A percentile compares a stretch with the other conserved stretches of the same genome.
phyloP scores from a whole-genome alignment of 208 protist species.

The Leishmania amazonensis region DNA sequence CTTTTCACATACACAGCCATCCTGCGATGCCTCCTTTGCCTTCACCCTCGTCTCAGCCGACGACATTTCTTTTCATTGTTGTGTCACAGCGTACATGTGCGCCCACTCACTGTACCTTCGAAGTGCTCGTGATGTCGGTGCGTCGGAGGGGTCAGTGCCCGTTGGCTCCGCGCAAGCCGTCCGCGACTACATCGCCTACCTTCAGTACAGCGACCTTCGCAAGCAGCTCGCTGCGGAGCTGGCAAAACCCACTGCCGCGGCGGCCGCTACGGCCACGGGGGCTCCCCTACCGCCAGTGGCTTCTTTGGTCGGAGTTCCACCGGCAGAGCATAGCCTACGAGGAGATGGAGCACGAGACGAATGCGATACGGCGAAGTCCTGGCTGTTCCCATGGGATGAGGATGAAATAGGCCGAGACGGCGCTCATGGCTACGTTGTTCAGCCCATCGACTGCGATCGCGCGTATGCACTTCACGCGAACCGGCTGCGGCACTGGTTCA shows the following conservation, averaged over 20 bases:
- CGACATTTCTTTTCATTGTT: conserved; percentile 9
- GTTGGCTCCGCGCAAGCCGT: conserved; percentile 38
- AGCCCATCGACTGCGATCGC: conserved; percentile 29
- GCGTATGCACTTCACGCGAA: conserved; percentile 15
- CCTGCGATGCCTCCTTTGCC: neutral
- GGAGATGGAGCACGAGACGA: neutral
- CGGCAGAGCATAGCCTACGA: neutral
- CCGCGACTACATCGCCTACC: conserved; percentile 46
- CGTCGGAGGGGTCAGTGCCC: conserved; percentile 46
- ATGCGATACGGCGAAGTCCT: neutral
- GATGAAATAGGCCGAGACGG: neutral
- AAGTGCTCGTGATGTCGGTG: conserved; percentile 40
- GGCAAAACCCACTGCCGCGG: neutral
- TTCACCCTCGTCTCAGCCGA: conserved; percentile 48
- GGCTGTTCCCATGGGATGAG: neutral
- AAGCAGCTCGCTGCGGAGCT: conserved; percentile 23
- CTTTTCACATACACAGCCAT: neutral
- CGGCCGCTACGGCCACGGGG: neutral
- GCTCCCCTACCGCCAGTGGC: neutral
- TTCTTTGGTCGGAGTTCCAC: neutral
- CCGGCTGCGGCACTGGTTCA: conserved; percentile 12
- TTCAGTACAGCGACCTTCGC: conserved; percentile 30
- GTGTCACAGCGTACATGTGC: conserved; percentile 19
- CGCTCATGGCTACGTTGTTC: conserved; percentile 5
- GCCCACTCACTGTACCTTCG: conserved; percentile 45